Evolutionary conservation across 192 early-diverging fungal genomes (phyloP).

Genomic region (Polychytrium aggregatum): DNA sequence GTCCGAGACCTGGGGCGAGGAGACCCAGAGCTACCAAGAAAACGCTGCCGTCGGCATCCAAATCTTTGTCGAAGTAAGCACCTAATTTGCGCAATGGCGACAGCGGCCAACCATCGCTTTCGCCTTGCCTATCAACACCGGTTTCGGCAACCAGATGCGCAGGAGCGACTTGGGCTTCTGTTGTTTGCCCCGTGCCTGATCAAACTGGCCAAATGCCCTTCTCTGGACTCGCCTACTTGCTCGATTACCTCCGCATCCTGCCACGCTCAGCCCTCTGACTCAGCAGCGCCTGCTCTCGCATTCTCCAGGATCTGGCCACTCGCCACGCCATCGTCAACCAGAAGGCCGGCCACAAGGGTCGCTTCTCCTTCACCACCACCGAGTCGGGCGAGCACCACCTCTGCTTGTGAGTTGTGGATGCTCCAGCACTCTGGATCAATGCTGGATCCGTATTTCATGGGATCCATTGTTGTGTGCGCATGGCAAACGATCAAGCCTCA

Average conservation of each 20-base stretch:
- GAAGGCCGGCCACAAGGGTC: conserved; percentile 58
- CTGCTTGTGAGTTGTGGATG: conserved; percentile 51
- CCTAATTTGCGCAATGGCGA: conserved; percentile 12
- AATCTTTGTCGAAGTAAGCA: conserved; percentile 22
- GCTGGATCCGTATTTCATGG: neutral
- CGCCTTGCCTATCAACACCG: no score
- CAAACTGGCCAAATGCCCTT: no score
- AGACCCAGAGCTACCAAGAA: conserved; percentile 16
- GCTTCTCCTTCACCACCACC: conserved; percentile 84
- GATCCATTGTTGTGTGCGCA: no score
- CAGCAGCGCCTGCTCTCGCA: neutral
- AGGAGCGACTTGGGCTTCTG: no score
- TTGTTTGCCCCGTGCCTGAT: no score
- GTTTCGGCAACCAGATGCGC: no score
- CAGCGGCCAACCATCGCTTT: no score
- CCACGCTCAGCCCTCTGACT: neutral
- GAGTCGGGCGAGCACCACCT: conserved; percentile 85
- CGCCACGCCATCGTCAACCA: conserved; percentile 54
- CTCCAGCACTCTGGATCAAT: neutral
- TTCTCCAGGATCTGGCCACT: neutral
- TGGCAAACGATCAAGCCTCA: no score
- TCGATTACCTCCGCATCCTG: neutral
- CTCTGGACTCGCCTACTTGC: conserved; percentile 10
- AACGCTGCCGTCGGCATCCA: conserved; percentile 11
- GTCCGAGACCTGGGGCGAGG: conserved; percentile 65